Conservation (phyloP, 2,329 filamentous ascomycete genomes). For the Neoscytalidium dimidiatum region DNA sequence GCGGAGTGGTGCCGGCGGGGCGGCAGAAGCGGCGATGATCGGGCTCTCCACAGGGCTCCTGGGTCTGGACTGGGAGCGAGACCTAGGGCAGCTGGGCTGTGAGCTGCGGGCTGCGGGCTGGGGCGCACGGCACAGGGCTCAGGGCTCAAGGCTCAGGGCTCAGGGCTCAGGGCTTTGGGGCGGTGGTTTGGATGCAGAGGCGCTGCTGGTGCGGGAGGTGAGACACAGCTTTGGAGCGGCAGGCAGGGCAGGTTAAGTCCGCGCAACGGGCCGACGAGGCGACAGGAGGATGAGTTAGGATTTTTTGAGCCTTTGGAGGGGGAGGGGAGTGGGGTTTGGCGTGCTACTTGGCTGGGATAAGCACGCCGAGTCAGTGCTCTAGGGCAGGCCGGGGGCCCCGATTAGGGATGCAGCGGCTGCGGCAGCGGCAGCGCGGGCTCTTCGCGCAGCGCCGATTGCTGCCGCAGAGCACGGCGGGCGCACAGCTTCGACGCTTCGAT, state of each 20-base stretch:
- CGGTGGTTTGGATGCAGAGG: not conserved
- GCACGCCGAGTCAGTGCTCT: constrained; percentile 15
- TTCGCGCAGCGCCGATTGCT: not conserved
- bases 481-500: not conserved
- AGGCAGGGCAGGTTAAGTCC: constrained; percentile 7
- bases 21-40: constrained; percentile 10
- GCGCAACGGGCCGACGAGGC: constrained; percentile 20
- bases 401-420: constrained; percentile 1
- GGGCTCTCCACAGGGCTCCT: not conserved
- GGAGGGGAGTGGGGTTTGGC: constrained; percentile 19
- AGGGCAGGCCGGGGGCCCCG: constrained; percentile 8
- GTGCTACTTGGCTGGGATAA: constrained; percentile 17
- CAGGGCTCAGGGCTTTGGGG: not conserved
- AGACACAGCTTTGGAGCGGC: not conserved
- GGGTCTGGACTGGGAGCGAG: constrained; percentile 5
- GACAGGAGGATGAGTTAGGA: constrained; percentile 17
- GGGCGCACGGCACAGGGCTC: too few species aligned
- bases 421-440: not conserved
- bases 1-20: constrained; percentile 8
- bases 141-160: too few species aligned
- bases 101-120: too few species aligned
- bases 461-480: not conserved
- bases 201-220: not conserved
- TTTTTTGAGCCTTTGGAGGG: constrained; percentile 16
- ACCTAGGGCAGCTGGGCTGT: not conserved